Percentiles rank a stretch among this genome's conserved stretches.
phyloP scores from a whole-genome alignment of 441 rosid genomes.

The Oxalis stricta region DNA sequence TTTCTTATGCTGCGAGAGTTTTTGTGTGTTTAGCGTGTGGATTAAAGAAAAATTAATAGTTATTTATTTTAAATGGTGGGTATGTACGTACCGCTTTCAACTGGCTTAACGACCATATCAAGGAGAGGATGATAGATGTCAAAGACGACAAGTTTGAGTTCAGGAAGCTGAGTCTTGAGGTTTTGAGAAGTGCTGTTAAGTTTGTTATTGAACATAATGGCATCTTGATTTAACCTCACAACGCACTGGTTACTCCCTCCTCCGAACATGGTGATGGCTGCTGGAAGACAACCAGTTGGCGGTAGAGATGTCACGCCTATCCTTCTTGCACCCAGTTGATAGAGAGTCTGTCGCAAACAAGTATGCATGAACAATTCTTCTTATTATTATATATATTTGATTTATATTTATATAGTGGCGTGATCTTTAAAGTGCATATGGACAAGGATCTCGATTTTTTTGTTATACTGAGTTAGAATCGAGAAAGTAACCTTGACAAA shows the following conservation, averaged over 20 bases:
- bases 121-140: slow-evolving; percentile 70
- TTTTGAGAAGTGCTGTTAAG: slow-evolving; percentile 53
- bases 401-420: too few species aligned
- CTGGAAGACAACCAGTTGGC: slow-evolving; percentile 86
- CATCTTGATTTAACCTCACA: slow-evolving; percentile 57
- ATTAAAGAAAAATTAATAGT: too few species aligned
- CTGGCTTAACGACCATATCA: slow-evolving; percentile 53
- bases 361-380: slow-evolving; percentile 14
- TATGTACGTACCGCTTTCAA: slow-evolving; percentile 40
- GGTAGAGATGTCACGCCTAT: slow-evolving; percentile 76
- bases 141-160: slow-evolving; percentile 77
- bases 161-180: slow-evolving; percentile 37
- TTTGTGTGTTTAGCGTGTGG: too few species aligned
- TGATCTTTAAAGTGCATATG: too few species aligned
- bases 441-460: background rate
- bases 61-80: too few species aligned
- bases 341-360: slow-evolving; percentile 48
- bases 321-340: slow-evolving; percentile 67
- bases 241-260: slow-evolving; percentile 65
- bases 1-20: too few species aligned
- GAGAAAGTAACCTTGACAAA: slow-evolving; percentile 58
- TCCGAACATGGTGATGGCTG: slow-evolving; percentile 76
- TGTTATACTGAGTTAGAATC: background rate
- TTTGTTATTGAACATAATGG: slow-evolving; percentile 57
- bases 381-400: too few species aligned